Base-by-base conservation (phyloP, 2,329 filamentous ascomycete species). In the Achaetomium macrosporum region DNA sequence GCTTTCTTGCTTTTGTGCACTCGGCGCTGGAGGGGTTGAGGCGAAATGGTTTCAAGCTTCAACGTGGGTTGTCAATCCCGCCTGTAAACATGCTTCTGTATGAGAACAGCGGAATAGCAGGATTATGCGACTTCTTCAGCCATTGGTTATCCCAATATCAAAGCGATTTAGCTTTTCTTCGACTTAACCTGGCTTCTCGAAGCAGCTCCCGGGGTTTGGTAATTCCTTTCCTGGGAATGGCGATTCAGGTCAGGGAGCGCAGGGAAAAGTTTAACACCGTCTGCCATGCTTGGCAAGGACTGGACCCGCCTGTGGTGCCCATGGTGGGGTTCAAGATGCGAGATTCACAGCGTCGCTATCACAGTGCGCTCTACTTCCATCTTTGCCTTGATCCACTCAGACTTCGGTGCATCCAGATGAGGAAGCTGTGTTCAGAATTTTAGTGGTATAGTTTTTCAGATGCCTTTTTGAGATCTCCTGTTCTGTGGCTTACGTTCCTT, bases 381-480 rank as follows among this genome's bases (percentile, higher is more conserved):
- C 49, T 50, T 40, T 42, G 42, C 36, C 19, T 31, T 40, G 33
- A 17, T 16, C 42, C 13, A 46, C 30, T 42, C 42, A 13, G 51
- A 29, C 43, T 47, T 51, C 36, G n/a, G 25, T 25, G 25, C 25
- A 42, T 51, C 53, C 50, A n/a, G 42, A 55, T 49, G 19, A 8
- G 47, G 56, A 57, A 57, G 56, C 53, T 57, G 48, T 30, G 41
- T 42, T 42, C 35, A 33, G 5, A 5, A 30, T 12, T 30, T 36
- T 33, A 15, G 10, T 15, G 33, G 12, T n/a, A 8, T n/a, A 25
- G 4, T 25, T 37, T 44, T 13, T n/a, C 40, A 43, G 36, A 49
- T 55, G 48, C 49, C 50, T 50, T 33, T 55, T 55, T 49, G 19
- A 25, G 29, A 10, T 7, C 7, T 29, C 6, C 30, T 17, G 12